Evolutionary conservation across 306 rosid species (phyloP).

Genomic region (Ceratonia siliqua): DNA sequence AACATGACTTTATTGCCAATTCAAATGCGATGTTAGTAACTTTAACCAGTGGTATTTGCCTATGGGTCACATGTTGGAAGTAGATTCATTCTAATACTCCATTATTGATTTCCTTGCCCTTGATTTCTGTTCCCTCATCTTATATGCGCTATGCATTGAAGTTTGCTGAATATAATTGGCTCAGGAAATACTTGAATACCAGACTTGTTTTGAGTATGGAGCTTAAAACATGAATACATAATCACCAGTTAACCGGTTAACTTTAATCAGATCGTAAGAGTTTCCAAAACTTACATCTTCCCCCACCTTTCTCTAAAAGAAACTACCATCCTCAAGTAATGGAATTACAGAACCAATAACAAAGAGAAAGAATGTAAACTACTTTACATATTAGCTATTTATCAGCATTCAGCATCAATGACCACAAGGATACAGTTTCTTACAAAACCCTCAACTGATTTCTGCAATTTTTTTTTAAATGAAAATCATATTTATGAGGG

Average conservation of each 20-base stretch:
- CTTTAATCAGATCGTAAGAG: conserved; percentile 31
- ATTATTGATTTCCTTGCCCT: too few species aligned
- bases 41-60: too few species aligned
- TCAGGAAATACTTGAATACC: too few species aligned
- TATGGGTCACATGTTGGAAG: too few species aligned
- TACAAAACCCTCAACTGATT: conserved; percentile 40
- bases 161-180: too few species aligned
- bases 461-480: conserved; percentile 36
- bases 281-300: conserved; percentile 35
- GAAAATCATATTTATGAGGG: conserved; percentile 37
- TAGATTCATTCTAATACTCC: too few species aligned
- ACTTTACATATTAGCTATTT: conserved; percentile 55
- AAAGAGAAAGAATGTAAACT: background rate
- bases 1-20: too few species aligned
- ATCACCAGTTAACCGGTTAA: background rate
- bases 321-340: conserved; percentile 40
- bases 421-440: conserved; percentile 48
- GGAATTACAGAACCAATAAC: conserved; percentile 27
- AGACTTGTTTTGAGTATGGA: background rate
- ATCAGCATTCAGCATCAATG: conserved; percentile 37
- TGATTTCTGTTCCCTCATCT: too few species aligned
- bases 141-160: too few species aligned
- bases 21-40: too few species aligned
- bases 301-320: conserved; percentile 14
- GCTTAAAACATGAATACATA: background rate